Base-by-base conservation (phyloP, 148 eudicot genomes). In the Bassia scoparia region DNA sequence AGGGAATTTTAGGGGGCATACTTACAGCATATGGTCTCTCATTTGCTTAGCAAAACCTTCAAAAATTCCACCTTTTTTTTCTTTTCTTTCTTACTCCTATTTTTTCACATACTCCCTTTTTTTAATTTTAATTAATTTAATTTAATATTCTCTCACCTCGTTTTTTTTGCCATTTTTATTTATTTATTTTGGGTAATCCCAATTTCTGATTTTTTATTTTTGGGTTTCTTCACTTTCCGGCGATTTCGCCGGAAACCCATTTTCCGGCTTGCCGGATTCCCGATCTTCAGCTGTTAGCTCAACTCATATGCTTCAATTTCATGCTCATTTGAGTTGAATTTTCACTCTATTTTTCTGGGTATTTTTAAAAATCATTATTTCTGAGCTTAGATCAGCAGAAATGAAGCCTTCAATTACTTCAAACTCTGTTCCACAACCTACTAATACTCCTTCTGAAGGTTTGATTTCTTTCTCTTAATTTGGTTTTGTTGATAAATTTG, bases 361-460 rank as follows among this genome's bases (percentile, higher is more conserved):
- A 58, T 29, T 31, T n/a, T 24, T 6, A 23, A 14, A 56, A 53
- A 38, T 76, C 55, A 24, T 27, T 55, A 26, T 67, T 23, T 41
- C 33, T 15, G 38, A 71, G 75, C 67, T 65, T 37, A 73, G 75
- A 66, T 73, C 65, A 29, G 43, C 72, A n/a, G 65, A 66, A 56
- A 86, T 87, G 91, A 87, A 87, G 83, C 67, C 87, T 69, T 56
- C 92, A 69, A 77, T 78, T 18, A 67, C 61, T 66, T 65, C 75
- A 21, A 77, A 82, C 80, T 87, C 86, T 59, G 81, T 80, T 80
- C 35, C 87, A 41, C 75, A 73, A 62, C 70, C 80, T 8, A 35
- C 74, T 43, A 50, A 67, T 24, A 84, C 61, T 75, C 78, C 90
- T 30, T 56, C 79, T 41, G 92, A 93, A 87, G 96, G 98, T 93